phyloP scores from a whole-genome alignment of 345 rosid species.

The Murraya koenigii region DNA sequence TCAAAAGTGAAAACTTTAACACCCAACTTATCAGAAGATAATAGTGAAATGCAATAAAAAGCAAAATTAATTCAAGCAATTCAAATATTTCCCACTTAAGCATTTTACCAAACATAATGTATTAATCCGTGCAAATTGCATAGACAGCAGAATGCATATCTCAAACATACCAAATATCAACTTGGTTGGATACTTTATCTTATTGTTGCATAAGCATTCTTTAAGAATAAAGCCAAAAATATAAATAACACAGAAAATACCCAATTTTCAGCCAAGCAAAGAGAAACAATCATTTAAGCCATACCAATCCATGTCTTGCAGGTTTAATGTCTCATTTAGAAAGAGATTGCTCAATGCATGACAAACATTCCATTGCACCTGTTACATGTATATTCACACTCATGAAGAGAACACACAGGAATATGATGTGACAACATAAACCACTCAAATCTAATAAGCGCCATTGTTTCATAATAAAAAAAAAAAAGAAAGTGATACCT shows the following conservation, averaged over 20 bases:
- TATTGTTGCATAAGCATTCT: background rate
- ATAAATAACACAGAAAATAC: background rate
- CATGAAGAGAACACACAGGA: slow-evolving; percentile 11
- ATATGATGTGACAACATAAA: background rate
- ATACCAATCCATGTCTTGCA: slow-evolving; percentile 88
- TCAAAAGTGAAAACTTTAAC: background rate
- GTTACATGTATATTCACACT: slow-evolving; percentile 26
- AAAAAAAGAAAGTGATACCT: slow-evolving; percentile 48
- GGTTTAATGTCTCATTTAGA: slow-evolving; percentile 65
- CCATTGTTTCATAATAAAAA: background rate
- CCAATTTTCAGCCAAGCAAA: slow-evolving; percentile 10
- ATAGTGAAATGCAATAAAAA: background rate
- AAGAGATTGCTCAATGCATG: slow-evolving; percentile 86
- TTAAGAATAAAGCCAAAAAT: slow-evolving; percentile 6
- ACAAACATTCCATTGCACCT: slow-evolving; percentile 99
- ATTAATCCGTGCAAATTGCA: background rate
- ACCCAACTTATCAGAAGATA: background rate
- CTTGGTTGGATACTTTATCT: background rate
- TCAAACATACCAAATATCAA: background rate
- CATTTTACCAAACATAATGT: background rate
- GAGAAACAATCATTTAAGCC: slow-evolving; percentile 21
- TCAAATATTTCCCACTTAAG: background rate
- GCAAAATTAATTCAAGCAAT: background rate
- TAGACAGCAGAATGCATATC: background rate
- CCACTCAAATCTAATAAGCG: background rate